Conservation (phyloP, 192 early-diverging fungal genomes). For the Entrophospora sp. region DNA sequence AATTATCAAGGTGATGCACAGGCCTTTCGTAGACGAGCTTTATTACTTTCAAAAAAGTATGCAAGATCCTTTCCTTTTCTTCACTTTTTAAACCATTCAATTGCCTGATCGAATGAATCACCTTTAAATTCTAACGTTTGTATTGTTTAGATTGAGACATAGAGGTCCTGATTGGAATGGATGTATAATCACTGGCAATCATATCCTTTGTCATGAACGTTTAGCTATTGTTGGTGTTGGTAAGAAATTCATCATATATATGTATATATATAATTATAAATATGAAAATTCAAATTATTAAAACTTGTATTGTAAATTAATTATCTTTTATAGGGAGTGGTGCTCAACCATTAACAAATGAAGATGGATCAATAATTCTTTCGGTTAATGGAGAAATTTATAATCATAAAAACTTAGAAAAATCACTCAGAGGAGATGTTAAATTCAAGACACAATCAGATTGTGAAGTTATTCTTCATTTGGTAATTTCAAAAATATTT, state of each 20-base stretch:
- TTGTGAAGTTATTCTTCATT: constrained; percentile 92
- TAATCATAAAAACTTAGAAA: constrained; percentile 84
- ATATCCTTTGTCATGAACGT: constrained; percentile 94
- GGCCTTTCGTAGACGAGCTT: constrained; percentile 72
- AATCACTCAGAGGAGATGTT: constrained; percentile 58
- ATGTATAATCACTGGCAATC: constrained; percentile 68
- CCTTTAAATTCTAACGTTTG: background rate
- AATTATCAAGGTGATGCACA: constrained; percentile 73
- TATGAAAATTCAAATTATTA: background rate
- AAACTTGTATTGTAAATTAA: background rate
- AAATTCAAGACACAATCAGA: constrained; percentile 95
- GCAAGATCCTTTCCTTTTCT: too few relatives aligned
- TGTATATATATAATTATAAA: background rate
- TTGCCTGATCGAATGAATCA: background rate
- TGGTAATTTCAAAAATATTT: constrained; percentile 44
- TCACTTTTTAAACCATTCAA: background rate
- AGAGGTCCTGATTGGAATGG: constrained; percentile 99
- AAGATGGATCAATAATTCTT: constrained; percentile 78
- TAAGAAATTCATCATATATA: constrained; percentile 31
- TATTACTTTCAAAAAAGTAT: constrained; percentile 82
- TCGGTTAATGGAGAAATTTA: constrained; percentile 98
- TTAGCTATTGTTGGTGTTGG: constrained; percentile 97
- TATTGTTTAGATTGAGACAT: constrained; percentile 70
- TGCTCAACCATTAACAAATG: constrained; percentile 92
- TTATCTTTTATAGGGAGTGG: constrained; percentile 58